Evolutionary conservation across 495 filamentous ascomycete genomes (phyloP).

Genomic region (Mytilinidion resinicola): DNA sequence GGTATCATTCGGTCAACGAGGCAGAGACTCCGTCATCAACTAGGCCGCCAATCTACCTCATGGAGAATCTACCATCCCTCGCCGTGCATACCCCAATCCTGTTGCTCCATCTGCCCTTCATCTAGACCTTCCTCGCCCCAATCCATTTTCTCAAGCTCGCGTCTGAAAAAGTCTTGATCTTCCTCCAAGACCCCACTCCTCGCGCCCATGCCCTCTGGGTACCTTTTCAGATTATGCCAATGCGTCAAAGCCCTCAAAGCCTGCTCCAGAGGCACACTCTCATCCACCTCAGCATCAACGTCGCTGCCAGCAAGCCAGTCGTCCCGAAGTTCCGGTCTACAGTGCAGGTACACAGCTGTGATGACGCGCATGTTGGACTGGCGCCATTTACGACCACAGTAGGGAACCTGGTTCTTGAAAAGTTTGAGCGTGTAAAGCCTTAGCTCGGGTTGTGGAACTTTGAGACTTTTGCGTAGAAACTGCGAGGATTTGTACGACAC

Average conservation of each 20-base stretch:
- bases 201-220: slow-evolving; percentile 73
- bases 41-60: neutral
- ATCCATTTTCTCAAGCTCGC: slow-evolving; percentile 82
- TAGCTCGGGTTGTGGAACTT: slow-evolving; percentile 79
- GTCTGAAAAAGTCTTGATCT: slow-evolving; percentile 82
- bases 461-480: slow-evolving; percentile 81
- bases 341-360: slow-evolving; percentile 90
- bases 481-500: slow-evolving; percentile 90
- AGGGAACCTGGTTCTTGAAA: slow-evolving; percentile 96
- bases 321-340: slow-evolving; percentile 83
- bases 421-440: slow-evolving; percentile 93
- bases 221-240: slow-evolving; percentile 83
- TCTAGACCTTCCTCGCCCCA: slow-evolving; percentile 35
- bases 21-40: neutral
- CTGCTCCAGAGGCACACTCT: slow-evolving; percentile 84
- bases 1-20: too few species aligned
- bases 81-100: slow-evolving; percentile 26
- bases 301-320: slow-evolving; percentile 92
- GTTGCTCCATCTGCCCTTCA: slow-evolving; percentile 16
- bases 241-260: slow-evolving; percentile 78
- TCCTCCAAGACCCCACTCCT: slow-evolving; percentile 58
- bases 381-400: slow-evolving; percentile 96
- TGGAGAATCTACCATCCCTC: slow-evolving; percentile 23
- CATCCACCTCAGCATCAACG: slow-evolving; percentile 87
- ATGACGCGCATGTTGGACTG: slow-evolving; percentile 98